These are phyloP conservation scores for Aspergillus neoniger DNA, from an alignment of 2,329 filamentous ascomycete species.

Conservation along the genomic window DNA sequence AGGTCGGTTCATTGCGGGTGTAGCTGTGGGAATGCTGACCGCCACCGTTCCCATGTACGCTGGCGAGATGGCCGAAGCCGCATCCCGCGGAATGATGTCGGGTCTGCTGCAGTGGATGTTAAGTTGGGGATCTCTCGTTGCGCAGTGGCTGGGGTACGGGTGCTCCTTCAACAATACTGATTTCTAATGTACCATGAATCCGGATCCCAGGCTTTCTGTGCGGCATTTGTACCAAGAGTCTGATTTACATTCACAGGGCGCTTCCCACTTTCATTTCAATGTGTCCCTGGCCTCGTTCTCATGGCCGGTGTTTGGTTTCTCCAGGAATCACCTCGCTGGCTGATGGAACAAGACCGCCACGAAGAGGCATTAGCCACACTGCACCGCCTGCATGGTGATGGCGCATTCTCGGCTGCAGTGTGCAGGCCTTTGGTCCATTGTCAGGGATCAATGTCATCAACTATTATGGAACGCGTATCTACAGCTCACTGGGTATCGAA, in stretches of 20 bases:
- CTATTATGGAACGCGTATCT: constrained; percentile 48
- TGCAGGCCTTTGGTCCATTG: constrained; percentile 51
- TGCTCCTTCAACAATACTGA: constrained; percentile 25
- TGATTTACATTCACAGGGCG: constrained; percentile 22
- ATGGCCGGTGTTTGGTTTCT: constrained; percentile 34
- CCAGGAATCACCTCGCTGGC: constrained; percentile 30
- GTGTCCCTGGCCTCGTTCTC: constrained; percentile 39
- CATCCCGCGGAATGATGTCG: constrained; percentile 33
- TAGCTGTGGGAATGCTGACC: constrained; percentile 9
- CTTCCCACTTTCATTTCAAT: constrained; percentile 47
- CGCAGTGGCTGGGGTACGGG: constrained; percentile 44
- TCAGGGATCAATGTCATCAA: constrained; percentile 53
- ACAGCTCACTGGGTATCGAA: constrained; percentile 46
- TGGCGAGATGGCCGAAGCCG: constrained; percentile 36
- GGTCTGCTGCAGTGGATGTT: constrained; percentile 39
- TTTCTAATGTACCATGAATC: constrained; percentile 11
- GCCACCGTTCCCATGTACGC: constrained; percentile 31
- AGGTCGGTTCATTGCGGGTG: constrained; percentile 11
- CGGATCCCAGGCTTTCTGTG: too few relatives aligned
- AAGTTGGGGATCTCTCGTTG: constrained; percentile 41
- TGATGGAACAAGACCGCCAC: constrained; percentile 29
- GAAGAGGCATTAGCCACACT: constrained; percentile 24
- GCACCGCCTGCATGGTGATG: constrained; percentile 19
- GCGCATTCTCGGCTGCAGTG: constrained; percentile 45
- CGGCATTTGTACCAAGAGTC: too few relatives aligned